phyloP scores from a whole-genome alignment of 768 basidiomycete genomes.

The Lactarius quietus region DNA sequence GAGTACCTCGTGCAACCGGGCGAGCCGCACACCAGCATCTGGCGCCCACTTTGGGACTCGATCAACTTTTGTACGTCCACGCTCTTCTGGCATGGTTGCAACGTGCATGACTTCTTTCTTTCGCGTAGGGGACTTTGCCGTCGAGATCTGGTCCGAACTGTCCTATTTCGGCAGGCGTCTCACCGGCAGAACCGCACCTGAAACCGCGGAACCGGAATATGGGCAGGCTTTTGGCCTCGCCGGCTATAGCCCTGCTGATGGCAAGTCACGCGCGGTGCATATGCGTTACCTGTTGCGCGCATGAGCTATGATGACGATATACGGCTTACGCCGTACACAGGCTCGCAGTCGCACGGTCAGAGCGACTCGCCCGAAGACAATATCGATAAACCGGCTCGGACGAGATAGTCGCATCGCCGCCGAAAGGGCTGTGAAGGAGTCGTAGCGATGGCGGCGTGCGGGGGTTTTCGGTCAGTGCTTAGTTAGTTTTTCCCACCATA shows the following conservation, averaged over 20 bases:
- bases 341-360: not conserved
- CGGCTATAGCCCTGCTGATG: not conserved
- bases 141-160: constrained; percentile 62
- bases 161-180: constrained; percentile 53
- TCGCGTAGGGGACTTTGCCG: constrained; percentile 59
- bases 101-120: not conserved
- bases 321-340: constrained; percentile 11
- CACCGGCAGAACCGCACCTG: constrained; percentile 30
- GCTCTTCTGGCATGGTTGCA: not conserved
- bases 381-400: not conserved
- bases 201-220: not conserved
- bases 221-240: constrained; percentile 21
- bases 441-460: not conserved
- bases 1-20: constrained; percentile 55
- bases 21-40: constrained; percentile 49
- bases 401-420: not conserved
- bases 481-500: not conserved
- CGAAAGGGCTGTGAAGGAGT: not conserved
- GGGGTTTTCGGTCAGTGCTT: not conserved
- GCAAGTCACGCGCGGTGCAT: not conserved
- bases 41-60: constrained; percentile 70
- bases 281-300: not conserved
- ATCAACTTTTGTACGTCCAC: constrained; percentile 44
- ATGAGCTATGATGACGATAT: constrained; percentile 20
- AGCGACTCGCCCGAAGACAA: not conserved